phyloP scores from a whole-genome alignment of 345 rosid species.

The Capsella bursapastoris region DNA sequence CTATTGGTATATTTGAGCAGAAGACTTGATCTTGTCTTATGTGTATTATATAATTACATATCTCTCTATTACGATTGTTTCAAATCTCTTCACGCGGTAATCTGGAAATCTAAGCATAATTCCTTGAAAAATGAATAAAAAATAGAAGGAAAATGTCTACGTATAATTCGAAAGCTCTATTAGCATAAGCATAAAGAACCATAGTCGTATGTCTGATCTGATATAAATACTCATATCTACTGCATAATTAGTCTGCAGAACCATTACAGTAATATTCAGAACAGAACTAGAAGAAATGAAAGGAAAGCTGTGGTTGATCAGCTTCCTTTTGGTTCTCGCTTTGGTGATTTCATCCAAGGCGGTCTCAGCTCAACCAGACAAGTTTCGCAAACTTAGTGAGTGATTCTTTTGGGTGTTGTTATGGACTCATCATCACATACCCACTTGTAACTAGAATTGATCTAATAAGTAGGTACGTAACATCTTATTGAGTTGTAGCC shows the following conservation, averaged over 20 bases:
- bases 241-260: neutral
- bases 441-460: neutral
- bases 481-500: neutral
- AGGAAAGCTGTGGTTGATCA: neutral
- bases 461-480: neutral
- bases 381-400: constrained; percentile 10
- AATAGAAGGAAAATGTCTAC: neutral
- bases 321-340: neutral
- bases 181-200: neutral
- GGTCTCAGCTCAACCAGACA: neutral
- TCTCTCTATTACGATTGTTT: constrained; percentile 9
- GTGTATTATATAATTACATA: neutral
- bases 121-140: neutral
- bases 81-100: constrained; percentile 22
- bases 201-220: constrained; percentile 19
- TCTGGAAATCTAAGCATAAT: neutral
- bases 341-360: constrained; percentile 1
- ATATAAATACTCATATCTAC: neutral
- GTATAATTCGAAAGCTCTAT: neutral
- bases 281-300: neutral
- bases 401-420: neutral
- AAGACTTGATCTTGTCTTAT: constrained; percentile 31
- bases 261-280: neutral
- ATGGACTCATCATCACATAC: neutral
- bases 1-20: neutral